Evolutionary conservation across 352 stramenopile species (phyloP), one percentile per base, ranked within the genome.

Genomic region (Phytophthora idaei): DNA sequence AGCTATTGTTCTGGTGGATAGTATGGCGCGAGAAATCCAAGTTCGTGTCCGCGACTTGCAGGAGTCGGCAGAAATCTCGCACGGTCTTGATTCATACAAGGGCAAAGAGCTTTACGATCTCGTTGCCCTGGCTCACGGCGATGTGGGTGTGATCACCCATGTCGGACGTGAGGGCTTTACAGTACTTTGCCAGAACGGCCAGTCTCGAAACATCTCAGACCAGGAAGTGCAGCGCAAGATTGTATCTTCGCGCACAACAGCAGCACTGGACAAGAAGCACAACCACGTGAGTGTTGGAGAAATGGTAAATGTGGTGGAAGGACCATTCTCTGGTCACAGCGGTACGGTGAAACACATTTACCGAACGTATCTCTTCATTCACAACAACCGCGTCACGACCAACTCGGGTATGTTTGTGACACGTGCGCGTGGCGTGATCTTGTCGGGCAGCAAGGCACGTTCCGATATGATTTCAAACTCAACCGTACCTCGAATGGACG

Each of bases 291-390:
- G 84, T 48, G 86, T 96, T 49, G 90, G 90, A 11, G 89, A 95
- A 67, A 94, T 96, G 84, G 90, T 96, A 44, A 94, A 95, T 53
- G 85, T 97, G 17, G 83, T 97, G 12, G 89, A 96, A 64, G 90
- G 90, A 2, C 76, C 84, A 5, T 92, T 93, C 55, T 63, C 80
- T 9, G 89, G 90, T 28, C 85, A 95, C 69, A 93, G 84, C 44
- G 90, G 90, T n/a, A 97, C 89, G 1, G 87, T 97, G 41, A 97
- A 97, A 65, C 90, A 97, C 72, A 96, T 97, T 57, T 95, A 97
- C 64, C 77, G 90, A 21, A 93, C 86, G 5, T 96, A 91, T 39
- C 74, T 97, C 25, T 97, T 97, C 57, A 55, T 97, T 64, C 90
- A 97, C 78, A 96, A 96, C 71, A 96, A 96, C 69, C 89, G 89